phyloP scores from a whole-genome alignment of 345 rosid species.

The Turritis glabra region DNA sequence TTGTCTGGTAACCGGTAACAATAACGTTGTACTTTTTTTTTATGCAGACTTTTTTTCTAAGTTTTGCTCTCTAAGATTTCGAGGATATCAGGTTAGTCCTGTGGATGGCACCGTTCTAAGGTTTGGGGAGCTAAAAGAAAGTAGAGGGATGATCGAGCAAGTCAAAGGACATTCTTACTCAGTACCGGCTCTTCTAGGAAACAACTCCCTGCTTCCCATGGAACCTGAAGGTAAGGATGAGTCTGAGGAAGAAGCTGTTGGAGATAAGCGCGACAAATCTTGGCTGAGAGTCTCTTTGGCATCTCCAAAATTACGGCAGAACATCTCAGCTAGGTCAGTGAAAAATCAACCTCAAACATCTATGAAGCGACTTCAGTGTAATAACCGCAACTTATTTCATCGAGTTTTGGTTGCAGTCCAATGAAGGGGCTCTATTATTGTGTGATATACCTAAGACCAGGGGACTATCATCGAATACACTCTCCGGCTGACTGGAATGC shows the following conservation, averaged over 20 bases:
- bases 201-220: slow-evolving; percentile 64
- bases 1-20: slow-evolving; percentile 97
- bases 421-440: slow-evolving; percentile 90
- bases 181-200: slow-evolving; percentile 83
- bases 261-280: slow-evolving; percentile 59
- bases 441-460: slow-evolving; percentile 88
- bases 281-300: slow-evolving; percentile 86
- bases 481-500: slow-evolving; percentile 93
- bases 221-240: slow-evolving; percentile 47
- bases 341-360: not conserved
- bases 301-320: slow-evolving; percentile 70
- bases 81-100: slow-evolving; percentile 72
- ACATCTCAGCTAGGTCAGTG: slow-evolving; percentile 53
- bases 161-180: slow-evolving; percentile 95
- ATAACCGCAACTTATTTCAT: not conserved
- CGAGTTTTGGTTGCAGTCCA: slow-evolving; percentile 54
- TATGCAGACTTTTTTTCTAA: slow-evolving; percentile 22
- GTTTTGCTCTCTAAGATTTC: slow-evolving; percentile 14
- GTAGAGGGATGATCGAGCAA: slow-evolving; percentile 91
- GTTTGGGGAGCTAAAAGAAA: slow-evolving; percentile 78
- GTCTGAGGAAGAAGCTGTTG: slow-evolving; percentile 42
- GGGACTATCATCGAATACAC: slow-evolving; percentile 93
- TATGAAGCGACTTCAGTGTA: not conserved
- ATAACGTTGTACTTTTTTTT: slow-evolving; percentile 40
- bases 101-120: slow-evolving; percentile 87